Conservation (phyloP, 371 early-diverging fungal species). For the Smittium mucronatum region DNA sequence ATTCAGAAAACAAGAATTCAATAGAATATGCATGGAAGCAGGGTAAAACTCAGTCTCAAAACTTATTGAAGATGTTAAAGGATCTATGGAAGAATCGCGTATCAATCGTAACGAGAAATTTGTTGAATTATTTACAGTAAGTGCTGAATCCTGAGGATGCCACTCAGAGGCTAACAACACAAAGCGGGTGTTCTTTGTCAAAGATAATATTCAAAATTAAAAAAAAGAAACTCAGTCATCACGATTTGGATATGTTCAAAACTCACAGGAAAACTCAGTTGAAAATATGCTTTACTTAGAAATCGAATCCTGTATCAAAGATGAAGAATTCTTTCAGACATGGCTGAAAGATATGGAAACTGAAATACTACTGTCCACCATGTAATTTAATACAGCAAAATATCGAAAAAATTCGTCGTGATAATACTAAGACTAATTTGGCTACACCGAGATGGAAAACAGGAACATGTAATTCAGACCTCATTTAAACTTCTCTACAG, state of each 20-base stretch:
- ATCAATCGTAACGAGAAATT: neutral
- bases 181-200: neutral
- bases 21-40: neutral
- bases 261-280: neutral
- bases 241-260: neutral
- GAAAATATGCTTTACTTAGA: neutral
- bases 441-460: neutral
- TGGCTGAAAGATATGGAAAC: neutral
- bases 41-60: neutral
- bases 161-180: neutral
- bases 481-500: neutral
- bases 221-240: neutral
- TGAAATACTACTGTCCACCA: neutral
- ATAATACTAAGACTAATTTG: neutral
- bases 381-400: conserved; percentile 2
- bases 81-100: neutral
- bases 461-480: neutral
- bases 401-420: neutral
- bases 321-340: neutral
- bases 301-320: neutral
- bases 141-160: neutral
- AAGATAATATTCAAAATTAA: neutral
- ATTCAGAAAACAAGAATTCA: conserved; percentile 3
- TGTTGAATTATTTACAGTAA: neutral
- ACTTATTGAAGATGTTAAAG: neutral